These are phyloP conservation scores for Microdochium bolleyi DNA, from an alignment of 2,329 filamentous ascomycete genomes.

Conservation along the genomic window DNA sequence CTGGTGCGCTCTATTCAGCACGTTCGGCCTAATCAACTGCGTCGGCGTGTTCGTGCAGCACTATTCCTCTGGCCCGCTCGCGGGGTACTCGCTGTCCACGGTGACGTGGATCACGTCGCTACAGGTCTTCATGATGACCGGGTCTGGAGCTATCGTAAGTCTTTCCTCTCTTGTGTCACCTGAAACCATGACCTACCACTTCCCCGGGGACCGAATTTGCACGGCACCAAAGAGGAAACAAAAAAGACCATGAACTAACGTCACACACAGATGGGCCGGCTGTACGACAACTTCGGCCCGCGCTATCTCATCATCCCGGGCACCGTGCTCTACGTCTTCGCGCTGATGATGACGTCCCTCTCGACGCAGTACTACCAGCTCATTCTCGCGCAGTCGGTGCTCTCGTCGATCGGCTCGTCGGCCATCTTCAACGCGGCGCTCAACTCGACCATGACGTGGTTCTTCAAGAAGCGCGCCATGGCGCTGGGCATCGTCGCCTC, in stretches of 20 bases:
- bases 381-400: slow-evolving; percentile 27
- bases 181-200: too few species aligned
- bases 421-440: slow-evolving; percentile 26
- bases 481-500: slow-evolving; percentile 39
- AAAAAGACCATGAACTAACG: too few species aligned
- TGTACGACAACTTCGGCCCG: slow-evolving; percentile 54
- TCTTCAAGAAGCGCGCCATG: slow-evolving; percentile 34
- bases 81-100: slow-evolving; percentile 35
- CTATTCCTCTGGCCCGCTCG: slow-evolving; percentile 39
- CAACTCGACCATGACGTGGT: slow-evolving; percentile 34
- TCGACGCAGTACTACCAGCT: slow-evolving; percentile 29
- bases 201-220: too few species aligned
- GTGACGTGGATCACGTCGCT: slow-evolving; percentile 51
- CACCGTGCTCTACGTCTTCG: slow-evolving; percentile 45
- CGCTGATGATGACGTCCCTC: slow-evolving; percentile 53
- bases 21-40: slow-evolving; percentile 30
- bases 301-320: slow-evolving; percentile 43
- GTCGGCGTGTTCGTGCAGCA: slow-evolving; percentile 49
- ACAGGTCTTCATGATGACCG: slow-evolving; percentile 34
- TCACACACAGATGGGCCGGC: slow-evolving; percentile 35
- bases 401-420: slow-evolving; percentile 21
- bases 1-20: slow-evolving; percentile 28
- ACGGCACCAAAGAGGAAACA: too few species aligned
- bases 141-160: slow-evolving; percentile 35
- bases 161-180: background rate